Evolutionary conservation across 805 yeast genomes (phyloP).

Genomic region (Candida orba): DNA sequence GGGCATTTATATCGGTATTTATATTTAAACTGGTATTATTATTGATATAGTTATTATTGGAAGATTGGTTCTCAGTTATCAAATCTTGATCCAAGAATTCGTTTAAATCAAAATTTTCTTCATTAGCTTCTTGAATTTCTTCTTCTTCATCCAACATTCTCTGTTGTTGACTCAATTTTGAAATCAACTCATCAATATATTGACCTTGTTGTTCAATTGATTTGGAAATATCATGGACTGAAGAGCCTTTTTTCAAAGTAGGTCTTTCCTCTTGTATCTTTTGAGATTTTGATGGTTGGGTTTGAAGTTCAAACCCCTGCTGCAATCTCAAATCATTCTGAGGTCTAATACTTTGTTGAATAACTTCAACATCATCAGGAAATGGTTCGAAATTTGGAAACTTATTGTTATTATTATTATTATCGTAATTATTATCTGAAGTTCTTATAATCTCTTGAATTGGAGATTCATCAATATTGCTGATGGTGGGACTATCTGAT

Average conservation of each 20-base stretch:
- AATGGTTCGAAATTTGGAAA: background rate
- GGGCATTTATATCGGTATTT: no score
- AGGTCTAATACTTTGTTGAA: background rate
- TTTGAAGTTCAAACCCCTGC: background rate
- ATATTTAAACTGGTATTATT: no score
- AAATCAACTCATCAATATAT: constrained; percentile 20
- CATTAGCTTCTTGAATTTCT: background rate
- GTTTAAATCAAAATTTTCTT: constrained; percentile 16
- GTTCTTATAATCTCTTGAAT: constrained; percentile 19
- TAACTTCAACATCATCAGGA: background rate
- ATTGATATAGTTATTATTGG: background rate
- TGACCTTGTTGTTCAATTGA: constrained; percentile 23
- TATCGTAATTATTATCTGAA: constrained; percentile 4
- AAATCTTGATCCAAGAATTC: constrained; percentile 17
- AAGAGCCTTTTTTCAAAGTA: background rate
- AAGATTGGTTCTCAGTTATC: background rate
- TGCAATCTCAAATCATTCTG: background rate
- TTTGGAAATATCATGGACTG: constrained; percentile 13
- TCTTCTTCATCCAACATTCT: background rate
- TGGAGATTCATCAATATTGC: constrained; percentile 12
- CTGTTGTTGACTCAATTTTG: constrained; percentile 12
- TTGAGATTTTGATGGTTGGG: background rate
- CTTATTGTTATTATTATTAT: background rate
- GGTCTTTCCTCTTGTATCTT: background rate
- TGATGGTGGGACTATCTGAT: no score